These are phyloP conservation scores for Phaeodactylum tricornutum DNA, from an alignment of 108 stramenopile species.

Conservation along the genomic window DNA sequence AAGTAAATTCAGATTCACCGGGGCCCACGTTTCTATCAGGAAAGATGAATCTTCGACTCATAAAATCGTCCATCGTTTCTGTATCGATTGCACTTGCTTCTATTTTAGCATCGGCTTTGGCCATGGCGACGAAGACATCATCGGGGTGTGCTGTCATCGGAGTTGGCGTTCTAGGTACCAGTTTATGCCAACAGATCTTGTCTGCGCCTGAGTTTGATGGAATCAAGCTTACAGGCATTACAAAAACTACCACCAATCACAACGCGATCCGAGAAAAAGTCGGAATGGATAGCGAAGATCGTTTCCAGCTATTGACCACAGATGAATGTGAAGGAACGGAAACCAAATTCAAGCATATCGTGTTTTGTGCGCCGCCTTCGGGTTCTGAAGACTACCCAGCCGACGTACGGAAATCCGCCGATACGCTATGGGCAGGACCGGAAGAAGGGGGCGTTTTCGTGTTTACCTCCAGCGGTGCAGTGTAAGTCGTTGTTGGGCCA, in stretches of 20 bases:
- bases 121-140: background rate
- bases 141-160: slow-evolving; percentile 58
- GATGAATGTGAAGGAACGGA: slow-evolving; percentile 21
- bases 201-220: slow-evolving; percentile 29
- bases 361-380: slow-evolving; percentile 86
- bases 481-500: slow-evolving; percentile 53
- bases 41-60: too few species aligned
- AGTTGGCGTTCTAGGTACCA: slow-evolving; percentile 78
- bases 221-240: slow-evolving; percentile 57
- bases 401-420: slow-evolving; percentile 40
- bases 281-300: slow-evolving; percentile 8
- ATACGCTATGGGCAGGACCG: slow-evolving; percentile 36
- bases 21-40: too few species aligned
- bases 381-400: slow-evolving; percentile 77
- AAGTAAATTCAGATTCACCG: too few species aligned
- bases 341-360: slow-evolving; percentile 53
- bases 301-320: slow-evolving; percentile 34
- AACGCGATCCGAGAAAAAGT: slow-evolving; percentile 37
- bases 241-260: slow-evolving; percentile 58
- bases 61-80: too few species aligned
- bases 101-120: background rate
- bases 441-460: slow-evolving; percentile 53
- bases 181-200: slow-evolving; percentile 64
- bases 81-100: too few species aligned
- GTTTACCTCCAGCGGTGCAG: slow-evolving; percentile 77